These are phyloP conservation scores for Tripidium arundinaceum DNA, from an alignment of 202 grass and related monocot species.

Conservation along the genomic window DNA sequence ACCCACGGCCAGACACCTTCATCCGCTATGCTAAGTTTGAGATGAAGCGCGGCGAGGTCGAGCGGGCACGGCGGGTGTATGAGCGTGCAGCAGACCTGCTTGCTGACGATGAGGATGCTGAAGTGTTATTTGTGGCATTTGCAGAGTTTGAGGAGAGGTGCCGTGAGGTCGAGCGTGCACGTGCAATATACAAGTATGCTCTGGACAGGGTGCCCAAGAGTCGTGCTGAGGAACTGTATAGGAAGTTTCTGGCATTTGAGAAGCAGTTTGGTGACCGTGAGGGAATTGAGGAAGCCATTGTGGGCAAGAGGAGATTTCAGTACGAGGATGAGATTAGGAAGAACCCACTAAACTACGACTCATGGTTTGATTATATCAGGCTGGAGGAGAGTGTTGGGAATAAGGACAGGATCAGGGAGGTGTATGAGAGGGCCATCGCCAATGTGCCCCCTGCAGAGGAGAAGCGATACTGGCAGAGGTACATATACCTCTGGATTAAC, in stretches of 20 bases:
- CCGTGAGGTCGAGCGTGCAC: conserved; percentile 59
- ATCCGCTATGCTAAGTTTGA: conserved; percentile 87
- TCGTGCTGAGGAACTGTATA: conserved; percentile 75
- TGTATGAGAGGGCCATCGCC: conserved; percentile 76
- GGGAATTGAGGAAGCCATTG: conserved; percentile 84
- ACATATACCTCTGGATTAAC: conserved; percentile 90
- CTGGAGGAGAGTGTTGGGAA: conserved; percentile 81
- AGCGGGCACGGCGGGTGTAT: conserved; percentile 56
- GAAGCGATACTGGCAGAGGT: conserved; percentile 89
- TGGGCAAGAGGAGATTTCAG: conserved; percentile 89
- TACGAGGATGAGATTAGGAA: conserved; percentile 92
- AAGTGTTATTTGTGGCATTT: conserved; percentile 75
- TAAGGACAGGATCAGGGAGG: conserved; percentile 65
- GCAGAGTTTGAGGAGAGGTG: conserved; percentile 85
- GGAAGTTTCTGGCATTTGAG: conserved; percentile 77
- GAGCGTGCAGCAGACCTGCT: conserved; percentile 74
- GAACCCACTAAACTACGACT: conserved; percentile 81
- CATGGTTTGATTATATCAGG: conserved; percentile 94
- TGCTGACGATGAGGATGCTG: conserved; percentile 64
- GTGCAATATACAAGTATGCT: conserved; percentile 72
- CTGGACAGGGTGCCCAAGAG: conserved; percentile 72
- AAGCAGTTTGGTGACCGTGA: conserved; percentile 83
- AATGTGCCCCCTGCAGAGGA: conserved; percentile 88
- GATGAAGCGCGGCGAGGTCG: conserved; percentile 72
- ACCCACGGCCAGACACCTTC: conserved; percentile 68